These are phyloP conservation scores for Myochromella boudieri DNA, from an alignment of 768 basidiomycete genomes.

Conservation along the genomic window DNA sequence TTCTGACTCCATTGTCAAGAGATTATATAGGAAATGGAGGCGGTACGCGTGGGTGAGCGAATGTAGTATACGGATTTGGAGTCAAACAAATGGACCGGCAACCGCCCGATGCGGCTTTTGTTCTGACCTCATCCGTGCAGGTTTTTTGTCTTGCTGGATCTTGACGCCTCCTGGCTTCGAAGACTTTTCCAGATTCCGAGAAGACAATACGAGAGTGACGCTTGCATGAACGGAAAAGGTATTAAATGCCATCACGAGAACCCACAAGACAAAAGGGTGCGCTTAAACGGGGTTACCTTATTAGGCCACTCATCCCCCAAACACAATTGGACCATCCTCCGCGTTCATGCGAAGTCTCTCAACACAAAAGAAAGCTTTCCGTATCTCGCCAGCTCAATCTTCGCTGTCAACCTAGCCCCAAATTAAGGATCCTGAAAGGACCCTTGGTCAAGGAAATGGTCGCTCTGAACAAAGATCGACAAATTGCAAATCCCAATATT, in stretches of 20 bases:
- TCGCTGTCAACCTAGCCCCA: constrained; percentile 3
- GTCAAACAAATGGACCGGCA: constrained; percentile 19
- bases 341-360: constrained; percentile 6
- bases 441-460: not conserved
- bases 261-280: constrained; percentile 19
- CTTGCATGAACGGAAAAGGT: constrained; percentile 10
- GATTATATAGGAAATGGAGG: constrained; percentile 26
- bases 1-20: constrained; percentile 19
- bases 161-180: constrained; percentile 13
- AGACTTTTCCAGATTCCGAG: constrained; percentile 13
- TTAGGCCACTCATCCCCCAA: constrained; percentile 14
- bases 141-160: constrained; percentile 13
- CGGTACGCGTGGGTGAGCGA: constrained; percentile 20
- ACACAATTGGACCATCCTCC: constrained; percentile 18
- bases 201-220: constrained; percentile 25
- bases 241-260: constrained; percentile 19
- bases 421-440: constrained; percentile 11
- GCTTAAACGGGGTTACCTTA: constrained; percentile 19
- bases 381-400: constrained; percentile 10
- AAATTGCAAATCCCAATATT: constrained; percentile 1
- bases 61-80: constrained; percentile 20
- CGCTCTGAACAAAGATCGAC: constrained; percentile 10
- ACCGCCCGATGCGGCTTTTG: constrained; percentile 19
- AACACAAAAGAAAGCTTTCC: constrained; percentile 18
- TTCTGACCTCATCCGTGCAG: constrained; percentile 12